Base-by-base conservation (phyloP, 2,329 filamentous ascomycete species). In the Cordyceps tenuipes region DNA sequence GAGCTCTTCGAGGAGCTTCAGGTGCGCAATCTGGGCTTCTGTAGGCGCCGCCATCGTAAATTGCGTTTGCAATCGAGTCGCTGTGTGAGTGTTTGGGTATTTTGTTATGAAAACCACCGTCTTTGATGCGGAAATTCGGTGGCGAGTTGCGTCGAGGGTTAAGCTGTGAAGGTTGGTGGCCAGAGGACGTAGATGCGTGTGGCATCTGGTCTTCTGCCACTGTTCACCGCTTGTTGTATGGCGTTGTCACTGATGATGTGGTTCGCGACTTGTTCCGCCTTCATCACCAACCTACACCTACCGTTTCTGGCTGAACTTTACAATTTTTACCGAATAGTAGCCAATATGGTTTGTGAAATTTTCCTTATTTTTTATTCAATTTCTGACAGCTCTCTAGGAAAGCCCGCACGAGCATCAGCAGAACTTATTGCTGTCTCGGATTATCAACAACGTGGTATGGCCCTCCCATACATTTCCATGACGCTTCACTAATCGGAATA, bases 391-490 rank as follows among this genome's bases (percentile, higher is more conserved):
- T 55, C 23, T 2, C 26, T 56, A 88, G 93, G 94, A 99, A 75
- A 96, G 90, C 69, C 94, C 94, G 44, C 94, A 99, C 71, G 94
- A 97, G 73, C 92, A 97, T 68, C 94, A 97, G 79, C 93, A 99
- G 80, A 95, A 89, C 69, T 81, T 96, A 57, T 82, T 99, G 68
- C 83, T 97, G 50, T 94, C 91, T 23, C 90, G 94, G 63, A 97
- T 99, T 76, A 96, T 97, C 76, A 94, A 88, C 71, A 99, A 99
- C 70, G 92, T 97, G 70, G 93, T 97, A 82, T 71, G 90, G 7
- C 13, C 13, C 4, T 17, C 15, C 26, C 9, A 6, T 15, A 19
- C 29, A 23, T 39, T n/a, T 43, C 5, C 15, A 49, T 6, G 15
- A 12, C 19, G 29, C 13, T 23, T 19, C 21, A 7, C 46, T 41